Evolutionary conservation across 345 rosid species (phyloP).

Genomic region (Cardiospermum halicacabum): DNA sequence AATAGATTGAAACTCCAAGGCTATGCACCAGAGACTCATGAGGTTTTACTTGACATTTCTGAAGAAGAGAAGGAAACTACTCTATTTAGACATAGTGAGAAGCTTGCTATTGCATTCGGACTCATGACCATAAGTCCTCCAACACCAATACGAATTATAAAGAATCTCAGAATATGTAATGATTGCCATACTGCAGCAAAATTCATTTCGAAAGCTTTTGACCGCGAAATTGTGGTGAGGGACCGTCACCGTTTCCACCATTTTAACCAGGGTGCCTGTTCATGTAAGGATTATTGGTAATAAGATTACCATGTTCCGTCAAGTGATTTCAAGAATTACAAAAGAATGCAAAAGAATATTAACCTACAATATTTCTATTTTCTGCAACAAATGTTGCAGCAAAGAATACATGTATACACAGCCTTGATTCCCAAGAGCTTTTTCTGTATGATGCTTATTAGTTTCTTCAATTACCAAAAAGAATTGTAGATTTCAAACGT

Average conservation of each 20-base stretch:
- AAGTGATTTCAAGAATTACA: background rate
- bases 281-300: conserved; percentile 49
- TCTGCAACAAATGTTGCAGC: too few species aligned
- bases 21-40: conserved; percentile 39
- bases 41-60: conserved; percentile 44
- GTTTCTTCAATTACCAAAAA: background rate
- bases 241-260: conserved; percentile 47
- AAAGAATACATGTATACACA: background rate
- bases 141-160: conserved; percentile 42
- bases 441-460: background rate
- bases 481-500: background rate
- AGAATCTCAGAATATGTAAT: conserved; percentile 43
- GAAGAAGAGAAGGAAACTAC: conserved; percentile 52
- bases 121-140: conserved; percentile 32
- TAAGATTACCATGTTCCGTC: background rate
- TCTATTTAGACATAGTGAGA: conserved; percentile 48
- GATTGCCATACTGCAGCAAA: conserved; percentile 42
- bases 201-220: conserved; percentile 36
- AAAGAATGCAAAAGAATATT: background rate
- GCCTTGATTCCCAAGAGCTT: background rate
- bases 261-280: conserved; percentile 42
- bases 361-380: background rate
- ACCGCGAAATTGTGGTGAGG: conserved; percentile 44
- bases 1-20: conserved; percentile 37
- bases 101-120: conserved; percentile 52